Evolutionary conservation across 2,329 filamentous ascomycete genomes (phyloP), one percentile per base, ranked within the genome.

Genomic region (Curvularia spicifera): DNA sequence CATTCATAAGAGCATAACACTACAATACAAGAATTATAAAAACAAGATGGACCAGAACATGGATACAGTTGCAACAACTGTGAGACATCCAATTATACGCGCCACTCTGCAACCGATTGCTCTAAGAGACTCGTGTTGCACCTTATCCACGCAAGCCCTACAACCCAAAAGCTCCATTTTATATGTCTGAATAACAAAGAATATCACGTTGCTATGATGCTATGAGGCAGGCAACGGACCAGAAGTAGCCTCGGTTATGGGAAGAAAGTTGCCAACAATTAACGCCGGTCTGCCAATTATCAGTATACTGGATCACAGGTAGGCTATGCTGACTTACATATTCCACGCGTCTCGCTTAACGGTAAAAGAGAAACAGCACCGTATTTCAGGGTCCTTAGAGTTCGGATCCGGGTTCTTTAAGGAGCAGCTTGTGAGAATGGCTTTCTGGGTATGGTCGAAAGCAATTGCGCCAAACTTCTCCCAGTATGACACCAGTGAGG

Each of bases 401-500:
- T 85, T 85, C 50, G 72, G 68, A 54, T 78, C 74, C 0, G 73
- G 93, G 66, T 88, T 93, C 78, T 97, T 97, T 61, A 99, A 80
- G 10, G 91, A 90, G 75, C 95, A 99, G 65, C 91, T 94, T 22
- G 95, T 99, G 66, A 99, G 82, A 71, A 99, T 91, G 22, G 94
- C 96, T 76, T 99, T 97, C 74, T 98, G 95, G 9, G 87, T 89
- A 56, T 89, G 87, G 73, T 99, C 95, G 77, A 99, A 99, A 9
- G 95, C 96, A 69, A 99, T 98, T 5, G 93, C 94, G 50, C 94
- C 93, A 72, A 99, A 99, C 72, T 99, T 97, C 78, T 99, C 95
- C 95, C 95, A 99, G 72, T 99, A 99, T 69, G 91, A 91, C 53
- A 98, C 95, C 60, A 97, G 86, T 40, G 93, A 96, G 61, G 96